Percentiles rank a stretch among this genome's conserved stretches.
Evolutionary conservation across 257 asterid genomes (phyloP).

Genomic region (Solanum gandarillasii): DNA sequence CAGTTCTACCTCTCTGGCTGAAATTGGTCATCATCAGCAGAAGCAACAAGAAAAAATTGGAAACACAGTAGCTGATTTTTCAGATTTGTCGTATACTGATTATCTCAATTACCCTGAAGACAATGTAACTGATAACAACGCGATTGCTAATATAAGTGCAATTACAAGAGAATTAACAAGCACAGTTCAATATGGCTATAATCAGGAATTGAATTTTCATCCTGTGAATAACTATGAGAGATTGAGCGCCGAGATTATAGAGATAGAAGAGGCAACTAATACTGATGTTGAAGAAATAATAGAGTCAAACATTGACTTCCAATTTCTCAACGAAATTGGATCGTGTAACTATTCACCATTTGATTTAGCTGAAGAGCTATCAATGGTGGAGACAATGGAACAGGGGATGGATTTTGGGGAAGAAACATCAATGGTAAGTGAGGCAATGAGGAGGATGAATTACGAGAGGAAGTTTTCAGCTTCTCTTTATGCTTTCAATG

Average conservation of each 20-base stretch:
- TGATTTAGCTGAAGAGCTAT: conserved; percentile 50
- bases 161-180: background rate
- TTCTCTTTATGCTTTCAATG: conserved; percentile 60
- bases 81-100: conserved; percentile 37
- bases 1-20: background rate
- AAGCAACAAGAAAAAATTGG: background rate
- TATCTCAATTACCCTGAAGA: conserved; percentile 46
- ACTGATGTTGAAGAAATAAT: background rate
- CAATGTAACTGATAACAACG: conserved; percentile 4
- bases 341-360: conserved; percentile 43
- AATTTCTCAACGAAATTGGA: conserved; percentile 30
- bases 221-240: background rate
- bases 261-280: background rate
- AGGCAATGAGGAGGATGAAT: conserved; percentile 60
- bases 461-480: conserved; percentile 75
- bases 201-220: background rate
- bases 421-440: conserved; percentile 34
- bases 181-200: background rate
- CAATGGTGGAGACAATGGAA: background rate
- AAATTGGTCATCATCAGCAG: background rate
- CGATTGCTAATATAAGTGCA: background rate
- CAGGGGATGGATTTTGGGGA: conserved; percentile 4
- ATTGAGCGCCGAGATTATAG: background rate
- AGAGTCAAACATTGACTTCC: background rate
- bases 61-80: conserved; percentile 19